Conservation (phyloP, 139 green algal genomes). For the Chlamydomonas asymmetrica region DNA sequence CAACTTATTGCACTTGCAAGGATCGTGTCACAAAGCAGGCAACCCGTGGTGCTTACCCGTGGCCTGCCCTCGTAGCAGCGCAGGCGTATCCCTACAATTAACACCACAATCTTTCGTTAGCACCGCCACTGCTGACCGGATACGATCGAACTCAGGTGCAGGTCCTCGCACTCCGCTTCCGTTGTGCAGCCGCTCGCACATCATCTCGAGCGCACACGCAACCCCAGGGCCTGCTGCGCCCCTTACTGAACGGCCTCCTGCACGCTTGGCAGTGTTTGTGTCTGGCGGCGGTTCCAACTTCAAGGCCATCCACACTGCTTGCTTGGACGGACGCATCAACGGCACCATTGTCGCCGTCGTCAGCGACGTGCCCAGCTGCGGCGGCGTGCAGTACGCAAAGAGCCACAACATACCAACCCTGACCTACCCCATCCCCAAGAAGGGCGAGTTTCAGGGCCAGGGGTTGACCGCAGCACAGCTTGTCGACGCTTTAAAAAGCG, state of each 20-base stretch:
- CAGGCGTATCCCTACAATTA: too few relatives aligned
- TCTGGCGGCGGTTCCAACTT: slow-evolving; percentile 93
- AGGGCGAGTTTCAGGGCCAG: slow-evolving; percentile 44
- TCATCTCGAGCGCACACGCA: too few relatives aligned
- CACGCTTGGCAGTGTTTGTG: slow-evolving; percentile 82
- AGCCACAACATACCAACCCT: slow-evolving; percentile 74
- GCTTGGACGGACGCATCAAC: slow-evolving; percentile 68
- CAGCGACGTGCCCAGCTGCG: slow-evolving; percentile 79
- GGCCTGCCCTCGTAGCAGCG: too few relatives aligned
- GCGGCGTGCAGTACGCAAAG: slow-evolving; percentile 74
- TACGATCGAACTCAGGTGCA: too few relatives aligned
- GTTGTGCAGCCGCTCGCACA: too few relatives aligned
- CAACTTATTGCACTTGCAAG: too few relatives aligned
- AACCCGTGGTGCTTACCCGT: too few relatives aligned
- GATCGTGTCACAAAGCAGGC: too few relatives aligned
- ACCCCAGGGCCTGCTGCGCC: too few relatives aligned
- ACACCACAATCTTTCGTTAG: too few relatives aligned
- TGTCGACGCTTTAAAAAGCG: slow-evolving; percentile 43
- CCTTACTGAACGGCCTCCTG: slow-evolving; percentile 8
- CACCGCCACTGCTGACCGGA: too few relatives aligned
- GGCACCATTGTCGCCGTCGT: slow-evolving; percentile 68
- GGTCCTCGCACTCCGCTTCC: too few relatives aligned
- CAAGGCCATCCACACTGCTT: slow-evolving; percentile 78
- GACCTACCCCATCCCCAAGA: slow-evolving; percentile 74
- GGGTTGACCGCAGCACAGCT: slow-evolving; percentile 60